A percentile compares a stretch with the other conserved stretches of the same genome.
Evolutionary conservation across 2,329 filamentous ascomycete species (phyloP).

Genomic region (Cladosporium phlei): DNA sequence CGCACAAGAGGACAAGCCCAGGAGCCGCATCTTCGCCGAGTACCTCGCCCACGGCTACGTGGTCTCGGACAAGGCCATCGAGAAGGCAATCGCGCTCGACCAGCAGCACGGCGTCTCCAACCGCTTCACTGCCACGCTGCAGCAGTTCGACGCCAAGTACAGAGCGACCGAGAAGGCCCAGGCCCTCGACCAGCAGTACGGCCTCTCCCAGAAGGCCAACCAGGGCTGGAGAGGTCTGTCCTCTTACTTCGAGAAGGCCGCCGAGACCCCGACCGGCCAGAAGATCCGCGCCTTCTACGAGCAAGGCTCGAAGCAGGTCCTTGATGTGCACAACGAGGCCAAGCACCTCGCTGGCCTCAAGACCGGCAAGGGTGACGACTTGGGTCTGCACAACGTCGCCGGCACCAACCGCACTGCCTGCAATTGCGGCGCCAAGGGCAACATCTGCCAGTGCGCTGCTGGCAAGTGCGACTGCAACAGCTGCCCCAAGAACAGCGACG

Average conservation of each 20-base stretch:
- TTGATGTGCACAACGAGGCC: slow-evolving; percentile 91
- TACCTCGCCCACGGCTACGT: slow-evolving; percentile 94
- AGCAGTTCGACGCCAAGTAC: slow-evolving; percentile 76
- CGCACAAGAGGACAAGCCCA: slow-evolving; percentile 94
- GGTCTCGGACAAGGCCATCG: slow-evolving; percentile 70
- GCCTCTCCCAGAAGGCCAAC: slow-evolving; percentile 68
- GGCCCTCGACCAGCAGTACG: slow-evolving; percentile 78
- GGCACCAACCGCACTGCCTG: slow-evolving; percentile 34
- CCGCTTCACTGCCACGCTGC: slow-evolving; percentile 72
- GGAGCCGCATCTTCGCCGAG: slow-evolving; percentile 87
- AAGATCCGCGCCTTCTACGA: slow-evolving; percentile 85
- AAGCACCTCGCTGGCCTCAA: slow-evolving; percentile 83
- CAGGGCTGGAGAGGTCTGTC: slow-evolving; percentile 63
- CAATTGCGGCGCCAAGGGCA: slow-evolving; percentile 36
- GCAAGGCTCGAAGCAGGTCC: slow-evolving; percentile 77
- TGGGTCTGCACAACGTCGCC: slow-evolving; percentile 44
- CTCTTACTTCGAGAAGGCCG: slow-evolving; percentile 93
- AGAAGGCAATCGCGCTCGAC: slow-evolving; percentile 82
- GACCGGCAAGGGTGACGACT: slow-evolving; percentile 50
- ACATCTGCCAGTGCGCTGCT: slow-evolving; percentile 36
- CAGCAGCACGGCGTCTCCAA: slow-evolving; percentile 78
- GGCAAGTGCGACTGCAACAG: slow-evolving; percentile 31
- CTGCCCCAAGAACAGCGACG: slow-evolving; percentile 45
- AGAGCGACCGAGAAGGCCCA: slow-evolving; percentile 83
- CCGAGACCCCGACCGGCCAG: slow-evolving; percentile 80